Conservation (phyloP, 192 early-diverging fungal species). For the Coemansia sp. region DNA sequence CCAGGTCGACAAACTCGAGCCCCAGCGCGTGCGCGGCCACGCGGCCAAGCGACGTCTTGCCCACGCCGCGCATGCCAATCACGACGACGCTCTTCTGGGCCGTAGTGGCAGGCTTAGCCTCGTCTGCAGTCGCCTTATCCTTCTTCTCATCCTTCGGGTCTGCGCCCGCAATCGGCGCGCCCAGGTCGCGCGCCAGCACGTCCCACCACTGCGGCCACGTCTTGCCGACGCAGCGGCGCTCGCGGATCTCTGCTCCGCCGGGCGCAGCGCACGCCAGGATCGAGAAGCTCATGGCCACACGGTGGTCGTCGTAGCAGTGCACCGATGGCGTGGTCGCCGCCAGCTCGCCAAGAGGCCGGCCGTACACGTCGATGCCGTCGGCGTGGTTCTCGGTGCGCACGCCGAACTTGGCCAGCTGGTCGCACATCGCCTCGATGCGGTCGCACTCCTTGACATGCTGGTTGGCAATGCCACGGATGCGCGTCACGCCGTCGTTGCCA, state of each 20-base stretch:
- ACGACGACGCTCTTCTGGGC: constrained; percentile 72
- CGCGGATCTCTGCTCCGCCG: constrained; percentile 72
- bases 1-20: constrained; percentile 85
- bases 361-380: constrained; percentile 90
- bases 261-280: constrained; percentile 78
- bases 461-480: constrained; percentile 94
- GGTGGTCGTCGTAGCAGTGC: constrained; percentile 96
- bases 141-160: constrained; percentile 28
- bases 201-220: constrained; percentile 99
- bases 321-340: constrained; percentile 62
- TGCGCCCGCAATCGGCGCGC: constrained; percentile 53
- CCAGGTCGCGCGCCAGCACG: constrained; percentile 77
- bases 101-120: background rate
- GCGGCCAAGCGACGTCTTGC: constrained; percentile 86
- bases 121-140: constrained; percentile 8
- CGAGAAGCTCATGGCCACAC: constrained; percentile 96
- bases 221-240: constrained; percentile 98
- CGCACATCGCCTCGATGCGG: constrained; percentile 94
- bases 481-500: constrained; percentile 61
- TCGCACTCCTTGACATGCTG: constrained; percentile 99
- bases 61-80: constrained; percentile 99
- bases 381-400: constrained; percentile 76
- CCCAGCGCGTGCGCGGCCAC: constrained; percentile 67
- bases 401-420: constrained; percentile 89
- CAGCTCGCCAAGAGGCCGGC: constrained; percentile 57